A percentile compares a stretch with the other conserved stretches of the same genome.
phyloP scores from a whole-genome alignment of 208 protist genomes.

The Leishmania gerbilli region DNA sequence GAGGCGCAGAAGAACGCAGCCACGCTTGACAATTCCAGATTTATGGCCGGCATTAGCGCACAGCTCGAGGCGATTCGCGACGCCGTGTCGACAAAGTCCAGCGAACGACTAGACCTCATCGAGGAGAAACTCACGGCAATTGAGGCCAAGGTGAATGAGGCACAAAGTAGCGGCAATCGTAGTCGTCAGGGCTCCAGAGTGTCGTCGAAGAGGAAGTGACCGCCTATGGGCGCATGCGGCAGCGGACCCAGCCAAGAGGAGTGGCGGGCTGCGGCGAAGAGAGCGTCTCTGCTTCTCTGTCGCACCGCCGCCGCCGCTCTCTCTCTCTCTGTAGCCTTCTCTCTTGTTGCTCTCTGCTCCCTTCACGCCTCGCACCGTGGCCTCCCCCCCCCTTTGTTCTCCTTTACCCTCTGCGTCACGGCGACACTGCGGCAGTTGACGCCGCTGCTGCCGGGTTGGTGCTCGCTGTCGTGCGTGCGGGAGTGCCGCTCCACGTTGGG shows the following conservation, averaged over 20 bases:
- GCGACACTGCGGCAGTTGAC: background rate
- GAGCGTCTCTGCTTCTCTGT: background rate
- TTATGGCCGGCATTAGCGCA: conserved; percentile 72
- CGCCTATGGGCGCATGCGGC: background rate
- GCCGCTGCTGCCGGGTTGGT: background rate
- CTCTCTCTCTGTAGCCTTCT: background rate
- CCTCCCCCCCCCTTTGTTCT: background rate
- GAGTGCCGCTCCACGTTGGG: background rate
- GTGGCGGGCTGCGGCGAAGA: background rate
- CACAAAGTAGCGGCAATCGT: conserved; percentile 19
- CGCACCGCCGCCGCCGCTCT: background rate
- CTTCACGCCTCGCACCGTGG: background rate
- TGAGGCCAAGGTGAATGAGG: conserved; percentile 73
- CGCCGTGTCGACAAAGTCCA: conserved; percentile 54
- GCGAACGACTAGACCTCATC: conserved; percentile 66
- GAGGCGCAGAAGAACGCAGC: conserved; percentile 41
- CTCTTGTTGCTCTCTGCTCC: background rate
- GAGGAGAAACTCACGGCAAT: conserved; percentile 73
- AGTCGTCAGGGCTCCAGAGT: conserved; percentile 27
- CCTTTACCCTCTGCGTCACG: background rate
- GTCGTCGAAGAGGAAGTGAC: conserved; percentile 38
- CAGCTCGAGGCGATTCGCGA: conserved; percentile 79
- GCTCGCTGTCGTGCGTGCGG: background rate
- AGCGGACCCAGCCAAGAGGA: background rate
- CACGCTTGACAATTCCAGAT: conserved; percentile 56